A percentile compares a stretch with the other conserved stretches of the same genome.
Evolutionary conservation across 306 rosid species (phyloP).

Genomic region (Notholithocarpus densiflorus): DNA sequence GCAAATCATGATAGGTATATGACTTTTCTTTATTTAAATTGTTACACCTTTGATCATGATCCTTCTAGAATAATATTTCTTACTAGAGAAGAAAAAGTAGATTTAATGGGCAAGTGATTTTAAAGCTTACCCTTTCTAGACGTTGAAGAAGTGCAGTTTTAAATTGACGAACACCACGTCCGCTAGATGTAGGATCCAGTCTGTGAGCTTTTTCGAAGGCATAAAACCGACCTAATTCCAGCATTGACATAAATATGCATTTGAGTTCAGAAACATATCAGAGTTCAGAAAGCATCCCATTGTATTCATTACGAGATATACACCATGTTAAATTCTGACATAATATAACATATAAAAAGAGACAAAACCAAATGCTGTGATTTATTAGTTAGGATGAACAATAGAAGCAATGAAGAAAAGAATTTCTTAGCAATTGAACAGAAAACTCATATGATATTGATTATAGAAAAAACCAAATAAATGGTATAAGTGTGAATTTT

Average conservation of each 20-base stretch:
- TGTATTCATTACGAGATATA: not conserved
- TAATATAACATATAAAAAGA: constrained; percentile 9
- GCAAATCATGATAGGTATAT: not conserved
- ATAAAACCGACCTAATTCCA: constrained; percentile 84
- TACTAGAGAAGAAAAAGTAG: not conserved
- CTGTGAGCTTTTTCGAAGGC: constrained; percentile 97
- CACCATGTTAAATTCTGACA: not conserved
- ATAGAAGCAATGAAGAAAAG: not conserved
- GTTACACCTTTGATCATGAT: not conserved
- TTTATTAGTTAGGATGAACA: not conserved
- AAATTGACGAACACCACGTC: constrained; percentile 98
- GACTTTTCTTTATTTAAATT: not conserved
- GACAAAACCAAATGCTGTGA: not conserved
- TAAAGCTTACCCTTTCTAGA: constrained; percentile 68
- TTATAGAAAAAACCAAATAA: not conserved
- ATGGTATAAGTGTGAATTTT: not conserved
- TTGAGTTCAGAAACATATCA: constrained; percentile 14
- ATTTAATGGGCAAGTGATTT: constrained; percentile 15
- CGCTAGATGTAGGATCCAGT: constrained; percentile 88
- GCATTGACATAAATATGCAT: constrained; percentile 14
- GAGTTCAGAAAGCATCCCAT: constrained; percentile 8
- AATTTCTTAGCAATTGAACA: not conserved
- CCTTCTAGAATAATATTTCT: not conserved
- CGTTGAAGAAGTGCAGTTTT: constrained; percentile 99
- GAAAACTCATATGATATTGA: not conserved